Base-by-base conservation (phyloP, 495 filamentous ascomycete species). In the Penicillium pulvis region DNA sequence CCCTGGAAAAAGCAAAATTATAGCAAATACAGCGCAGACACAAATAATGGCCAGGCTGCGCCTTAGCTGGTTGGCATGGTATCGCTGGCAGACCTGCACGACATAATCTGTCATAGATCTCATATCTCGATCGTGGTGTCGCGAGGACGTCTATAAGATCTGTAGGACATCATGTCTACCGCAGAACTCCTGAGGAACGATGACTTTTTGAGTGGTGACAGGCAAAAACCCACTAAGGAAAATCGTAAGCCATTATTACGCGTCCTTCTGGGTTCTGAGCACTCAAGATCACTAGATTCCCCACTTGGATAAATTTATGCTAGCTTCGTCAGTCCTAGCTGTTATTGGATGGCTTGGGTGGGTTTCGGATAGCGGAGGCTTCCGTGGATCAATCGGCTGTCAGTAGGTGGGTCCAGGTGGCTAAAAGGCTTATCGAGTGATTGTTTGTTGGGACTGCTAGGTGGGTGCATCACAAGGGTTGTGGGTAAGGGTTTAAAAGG, bases 1-100 rank as follows among this genome's bases (percentile, higher is more conserved):
- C 3, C 47, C 24, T 11, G 47, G 47, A 10, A 47, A 47, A 47
- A 47, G 45, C 45, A 47, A 28, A 26, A 47, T 8, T 23, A 31
- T 31, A 9, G 47, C 47, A 17, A 50, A 33, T 3, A 33, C 5
- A 6, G 30, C 26, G 26, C 47, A 50, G 30, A 50, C 12, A 31
- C 47, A 16, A 14, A 50, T 6, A 31, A 31, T 9, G 6, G 26
- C n/a, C 10, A 50, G 26, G 6, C 12, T 14, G 3, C 26, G 47
- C 47, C 10, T 26, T 3, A 47, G 10, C 2, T 28, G 20, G 20
- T 23, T 47, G 20, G 39, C 16, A 16, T 41, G 14, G 39, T n/a
- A 41, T 41, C 14, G 39, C 39, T 14, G 39, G 39, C 39, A 41
- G 16, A 7, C 39, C 39, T n/a, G 14, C 14, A 41, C 39, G 7